A percentile compares a stretch with the other conserved stretches of the same genome.
These are phyloP conservation scores for Aphelidium insulamus DNA, from an alignment of 371 early-diverging fungal genomes.

Conservation along the genomic window DNA sequence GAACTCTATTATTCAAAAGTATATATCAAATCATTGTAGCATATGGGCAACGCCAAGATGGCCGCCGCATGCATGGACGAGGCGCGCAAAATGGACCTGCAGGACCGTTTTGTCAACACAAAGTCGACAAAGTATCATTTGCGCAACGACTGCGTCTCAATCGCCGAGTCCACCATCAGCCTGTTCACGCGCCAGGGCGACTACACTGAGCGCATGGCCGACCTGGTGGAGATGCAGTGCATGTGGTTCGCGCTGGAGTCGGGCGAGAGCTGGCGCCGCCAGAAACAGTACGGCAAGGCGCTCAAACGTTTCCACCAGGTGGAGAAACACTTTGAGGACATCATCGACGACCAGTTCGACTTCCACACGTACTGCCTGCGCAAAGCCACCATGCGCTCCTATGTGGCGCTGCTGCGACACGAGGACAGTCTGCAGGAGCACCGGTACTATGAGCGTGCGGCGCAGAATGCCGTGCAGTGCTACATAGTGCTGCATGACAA, in stretches of 20 bases:
- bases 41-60: conserved; percentile 39
- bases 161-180: conserved; percentile 59
- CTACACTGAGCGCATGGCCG: conserved; percentile 12
- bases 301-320: conserved; percentile 67
- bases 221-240: conserved; percentile 75
- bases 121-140: conserved; percentile 88
- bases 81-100: conserved; percentile 70
- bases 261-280: conserved; percentile 40
- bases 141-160: conserved; percentile 44
- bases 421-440: conserved; percentile 51
- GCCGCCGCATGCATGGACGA: conserved; percentile 57
- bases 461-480: conserved; percentile 41
- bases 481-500: conserved; percentile 44
- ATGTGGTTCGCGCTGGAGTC: conserved; percentile 63
- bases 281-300: conserved; percentile 48
- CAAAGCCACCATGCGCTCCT: conserved; percentile 66
- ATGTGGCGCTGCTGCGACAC: conserved; percentile 46
- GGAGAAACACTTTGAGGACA: conserved; percentile 50
- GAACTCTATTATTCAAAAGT: not conserved
- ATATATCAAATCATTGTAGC: conserved; percentile 15
- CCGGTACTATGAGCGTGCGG: conserved; percentile 48
- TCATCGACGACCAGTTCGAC: conserved; percentile 85
- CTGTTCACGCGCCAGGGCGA: conserved; percentile 48
- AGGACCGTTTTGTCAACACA: conserved; percentile 86
- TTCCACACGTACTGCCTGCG: conserved; percentile 86